These are phyloP conservation scores for Pyrenophora tritici-repentis DNA, from an alignment of 2,329 filamentous ascomycete species.

Conservation along the genomic window DNA sequence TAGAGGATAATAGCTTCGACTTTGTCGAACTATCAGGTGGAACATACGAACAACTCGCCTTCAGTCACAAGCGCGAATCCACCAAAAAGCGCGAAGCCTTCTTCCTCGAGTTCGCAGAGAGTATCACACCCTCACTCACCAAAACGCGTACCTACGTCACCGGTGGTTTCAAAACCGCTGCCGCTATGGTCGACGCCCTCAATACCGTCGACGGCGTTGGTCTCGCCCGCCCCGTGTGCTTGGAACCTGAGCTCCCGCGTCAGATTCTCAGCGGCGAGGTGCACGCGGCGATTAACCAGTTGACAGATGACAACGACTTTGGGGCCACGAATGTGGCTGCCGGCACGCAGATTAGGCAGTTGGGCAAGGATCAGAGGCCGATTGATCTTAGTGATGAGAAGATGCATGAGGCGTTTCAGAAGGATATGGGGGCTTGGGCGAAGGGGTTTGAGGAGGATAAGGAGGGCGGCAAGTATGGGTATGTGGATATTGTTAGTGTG, in stretches of 20 bases:
- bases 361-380: constrained; percentile 59
- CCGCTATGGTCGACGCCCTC: constrained; percentile 64
- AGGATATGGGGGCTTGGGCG: constrained; percentile 55
- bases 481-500: constrained; percentile 51
- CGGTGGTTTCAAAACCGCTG: constrained; percentile 61
- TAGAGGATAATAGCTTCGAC: constrained; percentile 59
- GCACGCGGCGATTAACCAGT: constrained; percentile 53
- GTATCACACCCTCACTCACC: constrained; percentile 58
- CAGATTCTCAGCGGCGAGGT: constrained; percentile 53
- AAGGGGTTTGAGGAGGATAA: constrained; percentile 49
- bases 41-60: constrained; percentile 62
- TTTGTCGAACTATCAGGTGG: constrained; percentile 66
- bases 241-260: constrained; percentile 56
- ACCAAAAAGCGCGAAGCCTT: constrained; percentile 63
- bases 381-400: constrained; percentile 57
- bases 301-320: constrained; percentile 60
- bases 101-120: constrained; percentile 64
- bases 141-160: constrained; percentile 65
- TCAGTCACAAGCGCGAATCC: constrained; percentile 58
- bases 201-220: constrained; percentile 65
- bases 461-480: constrained; percentile 50
- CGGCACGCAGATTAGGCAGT: constrained; percentile 58
- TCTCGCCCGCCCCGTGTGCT: constrained; percentile 58
- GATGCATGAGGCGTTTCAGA: constrained; percentile 55
- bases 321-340: constrained; percentile 53